Conservation (phyloP, 306 rosid genomes). For the Calophaca sinica region DNA sequence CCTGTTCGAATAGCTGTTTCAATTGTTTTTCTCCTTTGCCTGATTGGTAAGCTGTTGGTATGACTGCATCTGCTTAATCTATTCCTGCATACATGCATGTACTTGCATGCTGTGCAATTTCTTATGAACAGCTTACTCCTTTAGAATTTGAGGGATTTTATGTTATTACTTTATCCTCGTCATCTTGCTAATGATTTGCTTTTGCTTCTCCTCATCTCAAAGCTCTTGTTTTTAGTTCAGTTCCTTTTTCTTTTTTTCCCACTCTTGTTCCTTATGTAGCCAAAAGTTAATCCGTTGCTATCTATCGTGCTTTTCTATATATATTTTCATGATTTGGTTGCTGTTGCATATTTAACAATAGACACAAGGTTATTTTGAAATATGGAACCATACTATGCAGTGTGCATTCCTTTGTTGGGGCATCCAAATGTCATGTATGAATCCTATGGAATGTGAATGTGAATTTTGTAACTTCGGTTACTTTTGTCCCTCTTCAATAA, state of each 20-base stretch:
- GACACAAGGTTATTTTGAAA: slow-evolving; percentile 10
- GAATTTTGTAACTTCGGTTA: background rate
- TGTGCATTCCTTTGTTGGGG: background rate
- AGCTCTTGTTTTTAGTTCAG: background rate
- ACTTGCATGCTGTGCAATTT: slow-evolving; percentile 26
- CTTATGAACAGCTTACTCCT: slow-evolving; percentile 21
- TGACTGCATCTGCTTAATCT: background rate
- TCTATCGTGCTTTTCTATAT: background rate
- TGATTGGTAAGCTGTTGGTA: slow-evolving; percentile 68
- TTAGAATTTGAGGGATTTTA: slow-evolving; percentile 32
- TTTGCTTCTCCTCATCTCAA: slow-evolving; percentile 20
- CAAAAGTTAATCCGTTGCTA: background rate
- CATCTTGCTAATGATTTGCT: slow-evolving; percentile 16
- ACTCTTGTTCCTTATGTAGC: slow-evolving; percentile 1
- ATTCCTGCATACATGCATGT: background rate
- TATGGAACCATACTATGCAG: background rate
- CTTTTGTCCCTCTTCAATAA: background rate
- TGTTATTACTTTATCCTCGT: background rate
- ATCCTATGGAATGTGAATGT: slow-evolving; percentile 3
- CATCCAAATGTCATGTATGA: slow-evolving; percentile 13
- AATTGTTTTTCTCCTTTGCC: slow-evolving; percentile 67
- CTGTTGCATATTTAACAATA: slow-evolving; percentile 5
- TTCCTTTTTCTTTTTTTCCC: background rate
- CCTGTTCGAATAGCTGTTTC: slow-evolving; percentile 66
- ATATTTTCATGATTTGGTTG: slow-evolving; percentile 1